Conservation (phyloP, 768 basidiomycete species). For the Kwoniella sp. region DNA sequence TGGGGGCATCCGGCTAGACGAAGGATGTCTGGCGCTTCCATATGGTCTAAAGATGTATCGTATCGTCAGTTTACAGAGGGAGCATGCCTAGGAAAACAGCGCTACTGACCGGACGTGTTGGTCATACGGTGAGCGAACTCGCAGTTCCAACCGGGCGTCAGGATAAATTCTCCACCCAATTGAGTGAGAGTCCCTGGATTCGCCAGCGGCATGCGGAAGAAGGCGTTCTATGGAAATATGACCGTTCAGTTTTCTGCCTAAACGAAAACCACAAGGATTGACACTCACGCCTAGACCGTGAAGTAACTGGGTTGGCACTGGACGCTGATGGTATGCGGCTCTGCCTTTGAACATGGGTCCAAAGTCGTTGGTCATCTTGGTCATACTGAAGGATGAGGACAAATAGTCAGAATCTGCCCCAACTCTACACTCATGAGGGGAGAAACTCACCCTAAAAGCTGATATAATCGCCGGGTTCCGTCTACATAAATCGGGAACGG, state of each 20-base stretch:
- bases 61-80: too few species aligned
- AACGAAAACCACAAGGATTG: background rate
- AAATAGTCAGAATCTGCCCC: background rate
- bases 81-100: too few species aligned
- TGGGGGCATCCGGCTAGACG: conserved; percentile 42
- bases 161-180: conserved; percentile 56
- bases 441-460: conserved; percentile 49
- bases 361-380: conserved; percentile 51
- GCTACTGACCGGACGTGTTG: conserved; percentile 51
- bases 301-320: conserved; percentile 49
- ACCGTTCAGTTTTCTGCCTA: background rate
- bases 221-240: conserved; percentile 39
- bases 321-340: conserved; percentile 49
- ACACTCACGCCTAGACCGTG: conserved; percentile 46
- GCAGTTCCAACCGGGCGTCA: conserved; percentile 48
- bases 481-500: conserved; percentile 56
- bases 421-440: background rate
- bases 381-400: conserved; percentile 37
- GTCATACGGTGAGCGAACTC: conserved; percentile 56
- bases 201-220: conserved; percentile 50
- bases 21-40: conserved; percentile 55
- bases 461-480: conserved; percentile 47
- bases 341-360: conserved; percentile 49
- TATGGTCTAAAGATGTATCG: conserved; percentile 43
- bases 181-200: conserved; percentile 53